Conservation (phyloP, 2,329 filamentous ascomycete genomes). For the Thelonectria rubi region DNA sequence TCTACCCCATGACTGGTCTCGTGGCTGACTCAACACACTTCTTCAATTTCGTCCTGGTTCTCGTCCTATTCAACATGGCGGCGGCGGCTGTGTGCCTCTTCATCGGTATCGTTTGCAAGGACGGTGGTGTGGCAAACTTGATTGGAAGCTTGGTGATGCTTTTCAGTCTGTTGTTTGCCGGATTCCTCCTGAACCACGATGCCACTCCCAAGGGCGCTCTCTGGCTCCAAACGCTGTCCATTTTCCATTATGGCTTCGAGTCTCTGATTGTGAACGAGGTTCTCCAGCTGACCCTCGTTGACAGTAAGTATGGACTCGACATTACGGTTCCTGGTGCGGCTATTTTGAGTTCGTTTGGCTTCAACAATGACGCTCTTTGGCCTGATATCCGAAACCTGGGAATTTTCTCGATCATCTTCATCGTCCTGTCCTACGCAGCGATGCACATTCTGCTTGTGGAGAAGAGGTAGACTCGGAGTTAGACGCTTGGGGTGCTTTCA, state of each 20-base stretch:
- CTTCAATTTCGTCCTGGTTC: slow-evolving; percentile 87
- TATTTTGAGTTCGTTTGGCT: slow-evolving; percentile 94
- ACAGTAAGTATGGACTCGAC: slow-evolving; percentile 95
- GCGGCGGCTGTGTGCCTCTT: slow-evolving; percentile 94
- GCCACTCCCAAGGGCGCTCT: slow-evolving; percentile 85
- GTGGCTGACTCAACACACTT: slow-evolving; percentile 85
- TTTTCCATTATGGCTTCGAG: slow-evolving; percentile 98
- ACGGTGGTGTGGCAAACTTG: slow-evolving; percentile 89
- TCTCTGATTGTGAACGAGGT: slow-evolving; percentile 98
- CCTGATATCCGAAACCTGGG: slow-evolving; percentile 82
- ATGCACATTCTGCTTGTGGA: slow-evolving; percentile 96
- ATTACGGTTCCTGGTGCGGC: slow-evolving; percentile 95
- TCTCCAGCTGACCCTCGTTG: slow-evolving; percentile 84
- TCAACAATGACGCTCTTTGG: slow-evolving; percentile 89
- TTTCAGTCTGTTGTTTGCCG: slow-evolving; percentile 94
- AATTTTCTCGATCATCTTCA: slow-evolving; percentile 83
- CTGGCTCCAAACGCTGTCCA: slow-evolving; percentile 93
- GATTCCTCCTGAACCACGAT: slow-evolving; percentile 92
- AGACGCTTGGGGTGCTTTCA: slow-evolving; percentile 1
- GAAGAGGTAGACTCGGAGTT: slow-evolving; percentile 60
- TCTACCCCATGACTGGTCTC: slow-evolving; percentile 97
- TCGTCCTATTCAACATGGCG: slow-evolving; percentile 95
- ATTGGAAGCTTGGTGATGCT: slow-evolving; percentile 97
- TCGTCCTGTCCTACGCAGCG: slow-evolving; percentile 86
- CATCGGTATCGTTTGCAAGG: slow-evolving; percentile 94